Evolutionary conservation across 1,284 basidiomycete genomes (phyloP).

Genomic region (Austroboletus olivaceoglutinosus): DNA sequence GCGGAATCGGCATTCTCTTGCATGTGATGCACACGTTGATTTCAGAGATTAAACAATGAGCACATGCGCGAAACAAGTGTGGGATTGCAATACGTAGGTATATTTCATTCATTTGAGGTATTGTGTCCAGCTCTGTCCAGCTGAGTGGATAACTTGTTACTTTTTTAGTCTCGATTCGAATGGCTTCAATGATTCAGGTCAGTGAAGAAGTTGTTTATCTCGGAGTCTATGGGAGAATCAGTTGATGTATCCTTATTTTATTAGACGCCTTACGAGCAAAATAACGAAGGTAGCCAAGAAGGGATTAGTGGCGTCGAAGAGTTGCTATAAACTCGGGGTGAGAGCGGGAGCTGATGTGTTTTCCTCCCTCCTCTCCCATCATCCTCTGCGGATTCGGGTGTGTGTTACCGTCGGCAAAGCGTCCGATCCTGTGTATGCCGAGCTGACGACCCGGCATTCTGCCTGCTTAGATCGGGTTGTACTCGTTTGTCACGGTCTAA

Average conservation of each 20-base stretch:
- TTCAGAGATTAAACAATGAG: background rate
- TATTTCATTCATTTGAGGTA: background rate
- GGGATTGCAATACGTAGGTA: background rate
- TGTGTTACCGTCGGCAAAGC: background rate
- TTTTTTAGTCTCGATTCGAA: background rate
- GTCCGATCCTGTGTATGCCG: background rate
- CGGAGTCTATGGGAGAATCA: background rate
- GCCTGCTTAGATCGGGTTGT: no score
- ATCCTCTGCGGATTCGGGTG: background rate
- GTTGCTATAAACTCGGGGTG: background rate
- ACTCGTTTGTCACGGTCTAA: no score
- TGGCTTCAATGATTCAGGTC: background rate
- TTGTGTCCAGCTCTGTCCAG: background rate
- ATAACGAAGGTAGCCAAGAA: background rate
- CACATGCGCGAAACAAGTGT: background rate
- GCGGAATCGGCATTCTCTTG: background rate
- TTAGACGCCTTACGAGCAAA: background rate
- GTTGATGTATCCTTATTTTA: background rate
- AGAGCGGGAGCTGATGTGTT: background rate
- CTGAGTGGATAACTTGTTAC: background rate
- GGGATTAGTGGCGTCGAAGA: background rate
- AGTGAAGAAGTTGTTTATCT: conserved; percentile 1
- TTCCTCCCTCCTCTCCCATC: background rate
- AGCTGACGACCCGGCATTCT: no score
- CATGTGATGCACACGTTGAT: background rate